These are phyloP conservation scores for Orobanche coerulescens DNA, from an alignment of 257 asterid genomes.

Conservation along the genomic window DNA sequence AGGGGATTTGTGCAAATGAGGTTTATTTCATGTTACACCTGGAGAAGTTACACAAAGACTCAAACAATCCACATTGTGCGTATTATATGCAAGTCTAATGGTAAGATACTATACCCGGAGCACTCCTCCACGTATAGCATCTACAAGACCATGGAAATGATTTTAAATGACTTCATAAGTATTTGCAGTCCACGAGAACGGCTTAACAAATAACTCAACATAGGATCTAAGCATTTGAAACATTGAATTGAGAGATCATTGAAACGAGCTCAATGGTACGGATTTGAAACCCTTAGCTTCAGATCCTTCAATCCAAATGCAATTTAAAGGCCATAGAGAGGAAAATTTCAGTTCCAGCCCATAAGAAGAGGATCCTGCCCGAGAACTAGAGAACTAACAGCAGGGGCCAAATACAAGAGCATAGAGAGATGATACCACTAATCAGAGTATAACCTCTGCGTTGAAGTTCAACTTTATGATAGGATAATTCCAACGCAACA, in stretches of 20 bases:
- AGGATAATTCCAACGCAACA: neutral
- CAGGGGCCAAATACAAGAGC: neutral
- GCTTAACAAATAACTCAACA: neutral
- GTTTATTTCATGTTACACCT: too few relatives aligned
- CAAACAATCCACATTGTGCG: too few relatives aligned
- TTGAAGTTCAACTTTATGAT: neutral
- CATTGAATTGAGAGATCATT: neutral
- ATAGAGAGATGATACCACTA: neutral
- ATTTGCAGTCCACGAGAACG: neutral
- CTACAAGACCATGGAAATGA: too few relatives aligned
- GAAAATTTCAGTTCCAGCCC: neutral
- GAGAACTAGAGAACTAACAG: neutral
- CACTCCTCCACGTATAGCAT: too few relatives aligned
- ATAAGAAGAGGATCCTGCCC: neutral
- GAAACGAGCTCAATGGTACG: neutral
- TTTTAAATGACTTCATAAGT: neutral
- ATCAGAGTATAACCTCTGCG: neutral
- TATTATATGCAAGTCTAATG: too few relatives aligned
- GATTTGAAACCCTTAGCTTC: neutral
- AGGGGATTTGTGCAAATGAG: neutral
- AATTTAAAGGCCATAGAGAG: neutral
- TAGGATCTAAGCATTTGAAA: neutral
- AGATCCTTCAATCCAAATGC: neutral
- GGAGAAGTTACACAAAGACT: too few relatives aligned
- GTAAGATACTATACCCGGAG: too few relatives aligned